Evolutionary conservation across 768 basidiomycete genomes (phyloP), one percentile per base, ranked within the genome.

Genomic region (Rubroboletus pulcherrimus): DNA sequence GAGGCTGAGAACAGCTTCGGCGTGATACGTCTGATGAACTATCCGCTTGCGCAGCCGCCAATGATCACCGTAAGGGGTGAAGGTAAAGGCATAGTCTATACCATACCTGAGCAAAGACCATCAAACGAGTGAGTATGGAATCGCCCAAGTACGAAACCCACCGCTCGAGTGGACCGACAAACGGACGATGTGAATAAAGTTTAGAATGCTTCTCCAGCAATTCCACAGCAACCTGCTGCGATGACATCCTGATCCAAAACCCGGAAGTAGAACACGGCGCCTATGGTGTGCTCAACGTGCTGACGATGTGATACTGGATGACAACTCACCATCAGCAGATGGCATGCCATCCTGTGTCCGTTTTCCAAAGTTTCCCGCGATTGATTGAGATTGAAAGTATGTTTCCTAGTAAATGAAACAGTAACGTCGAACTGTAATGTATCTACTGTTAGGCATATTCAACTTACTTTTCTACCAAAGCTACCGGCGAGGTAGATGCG

Each of bases 51-150:
- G 51, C n/a, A 34, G 38, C 11, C 49, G 26, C 57, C 54, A 58
- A 30, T 33, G 38, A 5, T 60, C 48, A 3, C 49, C 57, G 7
- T 61, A 61, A 5, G 39, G 57, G 6, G 47, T 47, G 19, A 55
- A 55, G 7, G 10, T 45, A 19, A 61, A 59, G 1, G 45, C 14
- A 11, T n/a, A 59, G 2, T 58, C 42, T 3, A 43, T n/a, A 5
- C 60, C 60, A 55, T 38, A 59, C 12, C 60, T 61, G 19, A 50
- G 30, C 5, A 29, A 30, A 26, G 29, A 31, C n/a, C 5, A 31
- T 9, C n/a, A 19, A 15, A 39, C 1, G 12, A 4, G 8, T 15
- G 7, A 19, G 12, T 2, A 7, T n/a, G 17, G 17, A 30, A 30
- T 7, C 17, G 5, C 21, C 29, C 17, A 30, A 11, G n/a, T 29